Percentiles rank a stretch among this genome's conserved stretches.
These are phyloP conservation scores for Piloderma croceum DNA, from an alignment of 768 basidiomycete species.

Conservation along the genomic window DNA sequence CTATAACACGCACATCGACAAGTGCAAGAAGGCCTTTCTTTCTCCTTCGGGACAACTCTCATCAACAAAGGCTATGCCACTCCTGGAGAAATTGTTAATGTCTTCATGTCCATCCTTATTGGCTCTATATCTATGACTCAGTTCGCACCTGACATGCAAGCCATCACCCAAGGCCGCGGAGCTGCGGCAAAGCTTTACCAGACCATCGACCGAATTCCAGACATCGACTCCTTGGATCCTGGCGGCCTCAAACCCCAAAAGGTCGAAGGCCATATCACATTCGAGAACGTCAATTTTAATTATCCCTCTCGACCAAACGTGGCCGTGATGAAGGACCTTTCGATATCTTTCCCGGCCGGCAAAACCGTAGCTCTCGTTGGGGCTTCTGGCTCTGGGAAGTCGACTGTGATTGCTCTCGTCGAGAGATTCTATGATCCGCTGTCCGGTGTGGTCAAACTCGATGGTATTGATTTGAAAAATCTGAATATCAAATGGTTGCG, in stretches of 20 bases:
- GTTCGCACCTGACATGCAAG: conserved; percentile 85
- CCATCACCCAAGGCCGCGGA: conserved; percentile 72
- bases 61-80: conserved; percentile 44
- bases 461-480: conserved; percentile 66
- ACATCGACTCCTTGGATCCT: conserved; percentile 73
- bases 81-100: conserved; percentile 5
- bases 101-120: conserved; percentile 50
- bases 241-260: conserved; percentile 62
- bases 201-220: conserved; percentile 84
- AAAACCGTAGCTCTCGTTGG: too few relatives aligned
- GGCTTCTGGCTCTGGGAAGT: too few relatives aligned
- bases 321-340: too few relatives aligned
- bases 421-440: conserved; percentile 88
- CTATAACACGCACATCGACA: conserved; percentile 59
- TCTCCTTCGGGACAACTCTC: conserved; percentile 85
- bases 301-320: conserved; percentile 82
- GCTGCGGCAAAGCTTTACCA: conserved; percentile 87
- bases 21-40: conserved; percentile 49
- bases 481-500: conserved; percentile 84
- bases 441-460: too few relatives aligned
- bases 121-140: conserved; percentile 85
- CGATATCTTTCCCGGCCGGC: too few relatives aligned
- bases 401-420: conserved; percentile 70
- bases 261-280: conserved; percentile 65
- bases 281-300: conserved; percentile 72